Evolutionary conservation across 305 asterid genomes (phyloP).

Genomic region (Fraxinus baroniana): DNA sequence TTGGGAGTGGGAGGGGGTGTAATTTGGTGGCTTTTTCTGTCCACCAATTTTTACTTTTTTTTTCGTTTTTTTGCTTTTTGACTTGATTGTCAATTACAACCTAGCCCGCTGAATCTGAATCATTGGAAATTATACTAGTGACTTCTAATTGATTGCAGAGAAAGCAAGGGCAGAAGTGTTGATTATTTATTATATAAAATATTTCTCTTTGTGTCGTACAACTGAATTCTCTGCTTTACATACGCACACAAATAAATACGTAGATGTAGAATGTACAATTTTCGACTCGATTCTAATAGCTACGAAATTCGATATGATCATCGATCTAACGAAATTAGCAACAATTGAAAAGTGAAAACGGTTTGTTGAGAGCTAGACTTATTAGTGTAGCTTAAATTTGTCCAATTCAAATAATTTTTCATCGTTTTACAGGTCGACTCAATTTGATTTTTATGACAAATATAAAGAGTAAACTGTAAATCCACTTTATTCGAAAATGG

Average conservation of each 20-base stretch:
- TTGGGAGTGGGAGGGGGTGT: slow-evolving; percentile 9
- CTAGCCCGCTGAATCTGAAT: slow-evolving; percentile 30
- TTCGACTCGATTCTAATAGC: not conserved
- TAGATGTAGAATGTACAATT: not conserved
- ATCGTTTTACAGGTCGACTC: not conserved
- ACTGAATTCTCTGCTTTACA: not conserved
- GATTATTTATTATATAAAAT: slow-evolving; percentile 1
- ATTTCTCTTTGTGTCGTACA: not conserved
- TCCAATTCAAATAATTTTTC: not conserved
- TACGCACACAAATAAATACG: not conserved
- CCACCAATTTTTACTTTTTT: not conserved
- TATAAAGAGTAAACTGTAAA: too few relatives aligned
- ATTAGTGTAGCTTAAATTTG: not conserved
- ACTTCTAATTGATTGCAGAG: slow-evolving; percentile 20
- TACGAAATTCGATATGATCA: not conserved
- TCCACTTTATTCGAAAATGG: too few relatives aligned
- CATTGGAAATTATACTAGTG: slow-evolving; percentile 17
- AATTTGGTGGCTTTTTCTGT: slow-evolving; percentile 23
- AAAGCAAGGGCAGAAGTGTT: slow-evolving; percentile 34
- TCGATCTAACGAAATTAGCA: not conserved
- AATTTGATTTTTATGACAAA: too few relatives aligned
- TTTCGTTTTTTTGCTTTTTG: not conserved
- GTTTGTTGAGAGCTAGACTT: not conserved
- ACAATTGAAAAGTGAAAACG: not conserved
- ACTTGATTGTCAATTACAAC: slow-evolving; percentile 29